Conservation (phyloP, 164 flowering plant genomes). For the Umbilicus rupestris region DNA sequence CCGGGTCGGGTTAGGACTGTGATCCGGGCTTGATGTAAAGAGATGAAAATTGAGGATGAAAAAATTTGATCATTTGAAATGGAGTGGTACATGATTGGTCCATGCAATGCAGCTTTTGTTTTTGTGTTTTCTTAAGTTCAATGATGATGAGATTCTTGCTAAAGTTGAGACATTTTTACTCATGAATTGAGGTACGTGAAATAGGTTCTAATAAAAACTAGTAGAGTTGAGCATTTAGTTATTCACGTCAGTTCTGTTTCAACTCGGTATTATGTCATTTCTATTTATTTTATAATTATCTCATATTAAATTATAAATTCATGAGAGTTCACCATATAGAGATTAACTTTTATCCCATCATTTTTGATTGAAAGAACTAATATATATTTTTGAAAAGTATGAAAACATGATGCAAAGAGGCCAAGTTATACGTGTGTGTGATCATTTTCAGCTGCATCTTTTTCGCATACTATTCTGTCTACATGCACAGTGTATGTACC, state of each 20-base stretch:
- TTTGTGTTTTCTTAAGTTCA: background rate
- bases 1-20: background rate
- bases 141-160: background rate
- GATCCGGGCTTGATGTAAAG: background rate
- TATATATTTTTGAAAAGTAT: no score
- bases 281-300: no score
- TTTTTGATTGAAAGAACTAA: no score
- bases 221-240: no score
- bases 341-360: no score
- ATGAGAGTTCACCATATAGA: no score
- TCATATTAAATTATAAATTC: no score
- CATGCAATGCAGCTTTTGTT: background rate
- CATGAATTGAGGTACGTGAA: no score
- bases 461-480: conserved; percentile 1
- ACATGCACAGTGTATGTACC: background rate
- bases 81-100: background rate
- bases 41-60: background rate
- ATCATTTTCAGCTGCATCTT: conserved; percentile 4
- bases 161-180: conserved; percentile 3
- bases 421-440: background rate
- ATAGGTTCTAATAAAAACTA: no score
- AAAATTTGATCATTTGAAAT: background rate
- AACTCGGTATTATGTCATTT: no score
- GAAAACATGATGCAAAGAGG: background rate
- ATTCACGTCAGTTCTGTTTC: no score